Percentiles rank a stretch among this genome's conserved stretches.
Conservation (phyloP, 768 basidiomycete genomes). For the Clavaria fumosa region DNA sequence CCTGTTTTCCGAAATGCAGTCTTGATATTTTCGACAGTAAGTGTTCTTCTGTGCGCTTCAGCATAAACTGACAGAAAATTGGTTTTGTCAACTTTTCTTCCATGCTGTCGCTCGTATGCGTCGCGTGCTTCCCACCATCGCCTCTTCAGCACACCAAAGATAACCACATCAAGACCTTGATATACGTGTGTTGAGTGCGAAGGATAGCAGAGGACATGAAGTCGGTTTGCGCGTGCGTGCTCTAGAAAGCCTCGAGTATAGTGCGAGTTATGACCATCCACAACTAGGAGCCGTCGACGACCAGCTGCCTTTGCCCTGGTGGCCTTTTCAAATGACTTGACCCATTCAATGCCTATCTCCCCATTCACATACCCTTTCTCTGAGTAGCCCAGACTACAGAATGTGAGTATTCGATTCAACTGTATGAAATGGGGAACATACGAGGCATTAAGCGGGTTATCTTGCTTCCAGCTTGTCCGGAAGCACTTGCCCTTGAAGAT, state of each 20-base stretch:
- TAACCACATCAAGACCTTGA: constrained; percentile 23
- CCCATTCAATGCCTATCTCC: constrained; percentile 14
- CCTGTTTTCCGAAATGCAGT: constrained; percentile 14
- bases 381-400: constrained; percentile 1
- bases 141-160: constrained; percentile 12
- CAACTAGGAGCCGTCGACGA: too few relatives aligned
- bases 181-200: constrained; percentile 20
- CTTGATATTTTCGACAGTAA: constrained; percentile 10
- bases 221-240: too few relatives aligned
- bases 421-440: constrained; percentile 8
- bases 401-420: not conserved
- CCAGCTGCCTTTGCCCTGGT: constrained; percentile 13
- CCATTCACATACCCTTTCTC: constrained; percentile 16
- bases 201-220: too few relatives aligned
- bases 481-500: constrained; percentile 21
- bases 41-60: constrained; percentile 12
- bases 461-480: constrained; percentile 16
- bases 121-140: constrained; percentile 13
- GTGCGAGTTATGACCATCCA: too few relatives aligned
- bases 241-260: too few relatives aligned
- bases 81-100: constrained; percentile 15
- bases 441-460: constrained; percentile 16
- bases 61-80: constrained; percentile 19
- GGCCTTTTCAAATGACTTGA: constrained; percentile 16
- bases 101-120: constrained; percentile 11